These are phyloP conservation scores for Sanguinoderma infundibulare DNA, from an alignment of 1,284 basidiomycete species.

Conservation along the genomic window DNA sequence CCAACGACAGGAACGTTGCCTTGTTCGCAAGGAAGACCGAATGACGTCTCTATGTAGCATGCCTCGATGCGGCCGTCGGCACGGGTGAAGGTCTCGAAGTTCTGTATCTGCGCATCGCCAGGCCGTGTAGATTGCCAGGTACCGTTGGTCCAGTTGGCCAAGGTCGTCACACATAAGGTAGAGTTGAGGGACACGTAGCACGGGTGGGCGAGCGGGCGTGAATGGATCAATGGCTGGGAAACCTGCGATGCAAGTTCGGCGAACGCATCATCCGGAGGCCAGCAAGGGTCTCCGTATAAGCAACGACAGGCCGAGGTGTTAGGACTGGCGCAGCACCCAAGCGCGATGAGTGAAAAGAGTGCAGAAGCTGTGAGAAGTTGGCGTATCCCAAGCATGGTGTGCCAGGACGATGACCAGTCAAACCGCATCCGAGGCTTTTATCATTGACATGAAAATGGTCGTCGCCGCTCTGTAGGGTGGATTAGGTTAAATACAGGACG, in stretches of 20 bases:
- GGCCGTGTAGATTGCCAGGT: constrained; percentile 44
- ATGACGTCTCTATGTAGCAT: constrained; percentile 43
- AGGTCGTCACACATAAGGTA: constrained; percentile 25
- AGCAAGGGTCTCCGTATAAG: constrained; percentile 41
- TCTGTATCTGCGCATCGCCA: constrained; percentile 42
- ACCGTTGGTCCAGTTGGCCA: constrained; percentile 29
- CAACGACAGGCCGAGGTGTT: not conserved
- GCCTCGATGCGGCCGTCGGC: constrained; percentile 43
- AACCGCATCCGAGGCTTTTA: not conserved
- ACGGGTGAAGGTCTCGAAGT: constrained; percentile 44
- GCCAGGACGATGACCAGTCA: not conserved
- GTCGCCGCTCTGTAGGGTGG: not conserved
- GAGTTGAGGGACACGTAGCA: constrained; percentile 39
- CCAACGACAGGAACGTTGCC: constrained; percentile 46
- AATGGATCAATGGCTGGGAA: constrained; percentile 42
- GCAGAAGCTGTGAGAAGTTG: not conserved
- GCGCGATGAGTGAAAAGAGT: not conserved
- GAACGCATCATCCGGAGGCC: constrained; percentile 43
- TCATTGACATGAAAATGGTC: not conserved
- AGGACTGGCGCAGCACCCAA: not conserved
- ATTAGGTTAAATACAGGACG: not conserved
- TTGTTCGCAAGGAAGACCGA: constrained; percentile 44
- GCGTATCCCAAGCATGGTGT: not conserved
- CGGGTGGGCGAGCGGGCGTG: constrained; percentile 40
- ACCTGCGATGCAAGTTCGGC: constrained; percentile 35